phyloP scores from a whole-genome alignment of 140 eudicot genomes.

The Oenanthe javanica region DNA sequence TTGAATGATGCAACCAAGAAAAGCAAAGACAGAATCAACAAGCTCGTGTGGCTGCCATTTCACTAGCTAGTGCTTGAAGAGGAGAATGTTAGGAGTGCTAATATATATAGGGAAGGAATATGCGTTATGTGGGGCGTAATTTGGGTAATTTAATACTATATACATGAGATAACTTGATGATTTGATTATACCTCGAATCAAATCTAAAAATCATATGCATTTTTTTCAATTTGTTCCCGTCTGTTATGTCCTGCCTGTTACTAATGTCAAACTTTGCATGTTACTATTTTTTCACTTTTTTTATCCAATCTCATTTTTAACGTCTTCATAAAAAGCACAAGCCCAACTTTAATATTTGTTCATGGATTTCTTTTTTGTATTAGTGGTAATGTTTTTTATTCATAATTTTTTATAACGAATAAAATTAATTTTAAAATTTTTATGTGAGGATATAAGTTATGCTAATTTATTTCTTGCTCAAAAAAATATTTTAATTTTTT shows the following conservation, averaged over 20 bases:
- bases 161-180: neutral
- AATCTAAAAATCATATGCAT: too few species aligned
- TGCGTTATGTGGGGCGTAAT: neutral
- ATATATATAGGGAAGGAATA: neutral
- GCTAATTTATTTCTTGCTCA: too few species aligned
- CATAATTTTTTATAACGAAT: too few species aligned
- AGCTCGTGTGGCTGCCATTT: constrained; percentile 48
- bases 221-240: neutral
- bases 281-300: neutral
- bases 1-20: constrained; percentile 39
- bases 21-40: constrained; percentile 32
- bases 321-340: too few species aligned
- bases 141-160: neutral
- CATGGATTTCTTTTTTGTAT: too few species aligned
- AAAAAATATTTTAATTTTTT: too few species aligned
- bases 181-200: neutral
- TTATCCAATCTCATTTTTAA: neutral
- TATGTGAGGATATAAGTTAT: too few species aligned
- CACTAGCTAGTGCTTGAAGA: neutral
- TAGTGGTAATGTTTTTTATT: too few species aligned
- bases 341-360: too few species aligned
- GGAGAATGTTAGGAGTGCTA: neutral
- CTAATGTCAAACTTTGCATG: neutral
- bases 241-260: neutral
- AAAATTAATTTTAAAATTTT: too few species aligned